Conservation (phyloP, 2,329 filamentous ascomycete species). For the Boeremia exigua region DNA sequence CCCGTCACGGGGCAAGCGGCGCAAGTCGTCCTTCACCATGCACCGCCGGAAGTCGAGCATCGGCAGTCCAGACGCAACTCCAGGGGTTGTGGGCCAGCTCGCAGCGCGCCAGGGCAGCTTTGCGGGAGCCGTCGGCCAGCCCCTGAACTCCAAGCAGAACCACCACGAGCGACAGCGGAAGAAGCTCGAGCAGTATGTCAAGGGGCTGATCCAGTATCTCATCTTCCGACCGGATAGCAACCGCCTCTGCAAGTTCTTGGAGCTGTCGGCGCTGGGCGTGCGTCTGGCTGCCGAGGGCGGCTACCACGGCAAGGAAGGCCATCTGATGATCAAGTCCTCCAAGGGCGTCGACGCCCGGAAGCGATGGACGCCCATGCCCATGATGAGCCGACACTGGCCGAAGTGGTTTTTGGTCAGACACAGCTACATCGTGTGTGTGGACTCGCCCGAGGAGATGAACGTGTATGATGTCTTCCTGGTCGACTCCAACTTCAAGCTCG, state of each 20-base stretch:
- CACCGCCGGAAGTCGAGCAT: slow-evolving; percentile 66
- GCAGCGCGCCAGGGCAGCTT: slow-evolving; percentile 49
- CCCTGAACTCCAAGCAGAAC: slow-evolving; percentile 55
- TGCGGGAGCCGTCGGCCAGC: slow-evolving; percentile 44
- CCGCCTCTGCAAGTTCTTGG: slow-evolving; percentile 91
- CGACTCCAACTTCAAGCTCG: slow-evolving; percentile 83
- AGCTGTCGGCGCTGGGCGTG: slow-evolving; percentile 91
- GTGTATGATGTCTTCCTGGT: slow-evolving; percentile 99
- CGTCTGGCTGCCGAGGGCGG: slow-evolving; percentile 93
- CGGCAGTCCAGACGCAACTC: slow-evolving; percentile 37
- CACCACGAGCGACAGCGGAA: slow-evolving; percentile 83
- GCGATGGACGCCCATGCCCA: slow-evolving; percentile 76
- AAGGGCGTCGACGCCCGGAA: slow-evolving; percentile 87
- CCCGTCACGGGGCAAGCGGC: slow-evolving; percentile 58
- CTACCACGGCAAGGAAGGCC: slow-evolving; percentile 97
- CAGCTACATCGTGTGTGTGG: slow-evolving; percentile 97
- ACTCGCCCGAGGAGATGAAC: slow-evolving; percentile 97
- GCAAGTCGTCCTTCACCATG: slow-evolving; percentile 63
- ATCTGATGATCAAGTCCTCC: slow-evolving; percentile 86
- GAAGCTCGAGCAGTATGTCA: slow-evolving; percentile 87
- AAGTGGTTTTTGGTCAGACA: slow-evolving; percentile 99
- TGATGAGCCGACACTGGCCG: slow-evolving; percentile 82
- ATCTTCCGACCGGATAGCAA: slow-evolving; percentile 98
- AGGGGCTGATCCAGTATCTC: slow-evolving; percentile 92
- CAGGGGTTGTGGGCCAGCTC: slow-evolving; percentile 29